phyloP scores from a whole-genome alignment of 2,329 filamentous ascomycete species.

The Aspergillus clavatus region DNA sequence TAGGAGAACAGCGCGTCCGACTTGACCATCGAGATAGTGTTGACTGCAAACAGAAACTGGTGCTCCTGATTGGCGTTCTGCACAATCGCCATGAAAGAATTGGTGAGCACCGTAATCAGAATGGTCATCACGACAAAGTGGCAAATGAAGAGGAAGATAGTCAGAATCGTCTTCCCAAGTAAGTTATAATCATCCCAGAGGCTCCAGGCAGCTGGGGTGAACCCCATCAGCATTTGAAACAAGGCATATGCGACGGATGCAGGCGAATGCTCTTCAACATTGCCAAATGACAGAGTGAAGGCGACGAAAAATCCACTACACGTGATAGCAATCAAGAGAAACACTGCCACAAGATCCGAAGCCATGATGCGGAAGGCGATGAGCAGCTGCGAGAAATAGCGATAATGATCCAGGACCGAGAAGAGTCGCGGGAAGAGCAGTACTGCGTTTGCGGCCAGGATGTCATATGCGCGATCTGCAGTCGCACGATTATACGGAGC shows the following conservation, averaged over 20 bases:
- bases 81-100: conserved; percentile 92
- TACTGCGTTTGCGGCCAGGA: conserved; percentile 87
- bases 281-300: conserved; percentile 76
- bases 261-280: conserved; percentile 57
- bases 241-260: conserved; percentile 79
- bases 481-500: conserved; percentile 64
- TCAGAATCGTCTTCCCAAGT: conserved; percentile 70
- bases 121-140: conserved; percentile 95
- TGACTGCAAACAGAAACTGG: conserved; percentile 88
- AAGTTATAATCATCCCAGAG: conserved; percentile 76
- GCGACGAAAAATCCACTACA: conserved; percentile 96
- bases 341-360: conserved; percentile 77
- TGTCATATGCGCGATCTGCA: conserved; percentile 84
- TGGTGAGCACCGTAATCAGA: conserved; percentile 89
- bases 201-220: conserved; percentile 92
- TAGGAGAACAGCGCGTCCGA: conserved; percentile 96
- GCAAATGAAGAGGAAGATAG: conserved; percentile 84
- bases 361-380: conserved; percentile 95
- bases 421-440: conserved; percentile 86
- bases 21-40: conserved; percentile 96
- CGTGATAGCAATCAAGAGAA: conserved; percentile 75
- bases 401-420: conserved; percentile 88
- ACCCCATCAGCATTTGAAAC: conserved; percentile 93
- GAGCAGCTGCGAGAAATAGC: conserved; percentile 90
- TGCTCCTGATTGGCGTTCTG: conserved; percentile 93